Evolutionary conservation across 768 basidiomycete species (phyloP).

Genomic region (Mycena belliarum): DNA sequence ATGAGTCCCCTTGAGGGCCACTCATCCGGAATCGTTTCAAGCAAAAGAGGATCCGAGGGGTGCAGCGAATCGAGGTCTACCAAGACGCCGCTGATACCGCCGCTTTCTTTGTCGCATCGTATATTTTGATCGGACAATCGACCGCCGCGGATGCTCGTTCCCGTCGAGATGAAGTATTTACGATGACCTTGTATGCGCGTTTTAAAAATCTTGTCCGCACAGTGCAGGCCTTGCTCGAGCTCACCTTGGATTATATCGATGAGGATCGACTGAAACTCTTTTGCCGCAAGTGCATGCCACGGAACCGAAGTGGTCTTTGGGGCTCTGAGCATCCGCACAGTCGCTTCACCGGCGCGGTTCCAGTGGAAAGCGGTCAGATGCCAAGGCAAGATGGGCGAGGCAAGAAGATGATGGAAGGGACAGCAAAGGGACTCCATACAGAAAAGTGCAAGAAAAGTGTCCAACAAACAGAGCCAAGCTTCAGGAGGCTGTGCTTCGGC

Average conservation of each 20-base stretch:
- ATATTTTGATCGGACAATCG: not conserved
- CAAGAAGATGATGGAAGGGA: no score
- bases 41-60: not conserved
- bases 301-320: no score
- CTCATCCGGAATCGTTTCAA: not conserved
- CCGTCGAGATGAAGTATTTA: not conserved
- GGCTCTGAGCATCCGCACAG: no score
- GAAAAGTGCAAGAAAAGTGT: no score
- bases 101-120: not conserved
- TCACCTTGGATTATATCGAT: not conserved
- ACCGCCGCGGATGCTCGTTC: not conserved
- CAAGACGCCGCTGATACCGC: not conserved
- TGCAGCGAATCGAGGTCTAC: not conserved
- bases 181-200: not conserved
- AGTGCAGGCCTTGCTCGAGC: not conserved
- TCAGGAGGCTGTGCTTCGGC: no score
- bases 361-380: no score
- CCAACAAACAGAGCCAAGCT: no score
- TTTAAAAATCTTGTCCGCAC: not conserved
- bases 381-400: no score
- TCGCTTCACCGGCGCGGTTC: no score
- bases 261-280: not conserved
- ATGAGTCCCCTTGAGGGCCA: no score
- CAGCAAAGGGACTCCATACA: no score
- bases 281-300: no score